Base-by-base conservation (phyloP, 257 asterid species). In the Solanum habrochaites region DNA sequence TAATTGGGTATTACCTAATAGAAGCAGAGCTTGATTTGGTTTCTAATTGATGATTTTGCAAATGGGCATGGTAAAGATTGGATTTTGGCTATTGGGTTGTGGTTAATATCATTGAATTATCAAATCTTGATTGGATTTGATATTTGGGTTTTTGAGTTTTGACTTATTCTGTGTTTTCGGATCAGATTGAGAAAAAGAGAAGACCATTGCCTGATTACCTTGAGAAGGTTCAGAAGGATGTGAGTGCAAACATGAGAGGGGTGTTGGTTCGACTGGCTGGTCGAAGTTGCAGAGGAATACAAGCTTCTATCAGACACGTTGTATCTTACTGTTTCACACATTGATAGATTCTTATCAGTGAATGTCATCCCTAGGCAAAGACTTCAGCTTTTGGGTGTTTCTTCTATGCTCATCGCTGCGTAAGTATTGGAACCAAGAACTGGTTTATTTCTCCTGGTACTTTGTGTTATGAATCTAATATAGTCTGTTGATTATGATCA, bases 351-450 rank as follows among this genome's bases (percentile, higher is more conserved):
- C 92, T 89, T 95, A 70, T 95, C 99, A 0, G 32, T 43, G 88
- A 93, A 87, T 75, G 90, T 62, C 58, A 86, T 95, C 29, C 88
- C 64, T 64, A 83, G 97, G 78, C 94, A 95, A 91, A 90, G 49
- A 29, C 99, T 97, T 80, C 99, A 97, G 93, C 98, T 97, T 78
- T 94, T 97, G 60, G 99, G 99, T 21, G 98, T 97, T 90, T 93
- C 99, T 23, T 97, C 98, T 11, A 97, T 97, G 99, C 98, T 96
- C 27, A 92, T 97, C 58, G 98, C 99, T 88, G 94, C 99, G 98
- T 97, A 94, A 93, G 99, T 60, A 15, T 42, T 87, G 6, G 15
- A 71, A 2, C 86, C 60, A 31, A 29, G 23, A 11, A 3, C 47
- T 29, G 31, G 23, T 14, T 64, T 70, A 62, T 66, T 67, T 37